Conservation (phyloP, 768 basidiomycete genomes). For the Phanerodontia chrysosporium region DNA sequence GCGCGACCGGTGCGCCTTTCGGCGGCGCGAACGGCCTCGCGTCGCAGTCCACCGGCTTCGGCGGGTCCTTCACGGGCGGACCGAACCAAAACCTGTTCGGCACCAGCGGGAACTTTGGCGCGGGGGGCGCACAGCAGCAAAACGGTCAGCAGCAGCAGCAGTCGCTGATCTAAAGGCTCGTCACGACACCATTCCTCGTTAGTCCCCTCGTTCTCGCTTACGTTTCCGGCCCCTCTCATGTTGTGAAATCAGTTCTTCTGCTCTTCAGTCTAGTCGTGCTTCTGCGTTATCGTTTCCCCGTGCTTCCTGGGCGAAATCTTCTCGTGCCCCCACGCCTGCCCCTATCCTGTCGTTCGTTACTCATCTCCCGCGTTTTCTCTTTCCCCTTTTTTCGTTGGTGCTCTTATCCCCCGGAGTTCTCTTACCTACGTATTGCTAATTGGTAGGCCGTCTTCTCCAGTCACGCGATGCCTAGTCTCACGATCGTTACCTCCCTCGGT, state of each 20-base stretch:
- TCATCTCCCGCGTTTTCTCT: neutral
- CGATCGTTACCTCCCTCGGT: neutral
- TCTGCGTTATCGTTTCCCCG: neutral
- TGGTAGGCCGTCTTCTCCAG: neutral
- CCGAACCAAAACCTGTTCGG: conserved; percentile 18
- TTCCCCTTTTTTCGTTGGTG: neutral
- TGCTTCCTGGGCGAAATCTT: neutral
- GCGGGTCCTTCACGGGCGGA: conserved; percentile 9
- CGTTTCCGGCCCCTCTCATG: neutral
- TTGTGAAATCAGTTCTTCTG: neutral
- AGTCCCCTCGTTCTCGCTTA: conserved; percentile 1
- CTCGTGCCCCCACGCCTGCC: neutral
- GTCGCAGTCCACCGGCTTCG: conserved; percentile 9
- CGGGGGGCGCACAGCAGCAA: conserved; percentile 26
- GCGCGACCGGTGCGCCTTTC: conserved; percentile 6
- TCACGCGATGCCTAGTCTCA: neutral
- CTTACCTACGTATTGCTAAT: neutral
- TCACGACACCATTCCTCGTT: no score
- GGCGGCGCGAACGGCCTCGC: conserved; percentile 15
- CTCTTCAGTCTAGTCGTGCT: neutral
- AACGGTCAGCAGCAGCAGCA: conserved; percentile 33
- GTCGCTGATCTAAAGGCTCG: conserved; percentile 43
- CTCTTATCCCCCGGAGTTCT: neutral
- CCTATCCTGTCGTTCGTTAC: neutral
- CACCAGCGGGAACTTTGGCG: conserved; percentile 9